Base-by-base conservation (phyloP, 179 eudicot genomes). In the Dionaea muscipula region DNA sequence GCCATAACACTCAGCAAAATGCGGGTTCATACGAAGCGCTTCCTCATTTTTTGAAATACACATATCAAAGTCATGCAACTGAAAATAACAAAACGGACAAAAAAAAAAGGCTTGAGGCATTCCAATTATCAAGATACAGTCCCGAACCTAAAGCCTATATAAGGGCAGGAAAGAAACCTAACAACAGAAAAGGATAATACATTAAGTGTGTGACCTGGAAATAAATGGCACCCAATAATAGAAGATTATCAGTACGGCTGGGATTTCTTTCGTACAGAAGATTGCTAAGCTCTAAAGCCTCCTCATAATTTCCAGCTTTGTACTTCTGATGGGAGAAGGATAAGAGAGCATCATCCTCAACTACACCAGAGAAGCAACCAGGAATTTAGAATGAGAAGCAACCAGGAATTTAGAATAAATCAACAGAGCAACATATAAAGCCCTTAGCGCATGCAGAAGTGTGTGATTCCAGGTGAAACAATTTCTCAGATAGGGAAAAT, bases 1-100 rank as follows among this genome's bases (percentile, higher is more conserved):
- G 40, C 97, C 97, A 64, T 86, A 90, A 74, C 95, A 86, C 79
- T 90, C 95, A 0, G 94, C 95, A 63, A 90, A 90, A 59, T 71
- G 81, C 57, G 87, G 80, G 63, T 90, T 79, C 62, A 86, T 78
- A 37, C 66, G 73, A 60, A 90, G 75, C 53, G 97, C 97, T 82
- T 86, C 97, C 72, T 90, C 94, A 75, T 90, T 90, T 66, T 80
- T 90, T 24, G 84, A 74, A 51, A 86, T 77, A 70, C 95, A 90
- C 60, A 60, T 68, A 64, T 86, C 97, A 59, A 71, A 90, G 62
- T 90, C 94, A 68, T 78, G 94, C 74, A 90, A 67, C 97, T 90
- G 51, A 45, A 72, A 39, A 47, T 35, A 59, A 56, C 9, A 24
- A 37, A 68, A n/a, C n/a, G n/a, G n/a, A n/a, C n/a, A 24, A 22